phyloP scores from a whole-genome alignment of 1,284 basidiomycete species.

The Pseudozyma hubeiensis region DNA sequence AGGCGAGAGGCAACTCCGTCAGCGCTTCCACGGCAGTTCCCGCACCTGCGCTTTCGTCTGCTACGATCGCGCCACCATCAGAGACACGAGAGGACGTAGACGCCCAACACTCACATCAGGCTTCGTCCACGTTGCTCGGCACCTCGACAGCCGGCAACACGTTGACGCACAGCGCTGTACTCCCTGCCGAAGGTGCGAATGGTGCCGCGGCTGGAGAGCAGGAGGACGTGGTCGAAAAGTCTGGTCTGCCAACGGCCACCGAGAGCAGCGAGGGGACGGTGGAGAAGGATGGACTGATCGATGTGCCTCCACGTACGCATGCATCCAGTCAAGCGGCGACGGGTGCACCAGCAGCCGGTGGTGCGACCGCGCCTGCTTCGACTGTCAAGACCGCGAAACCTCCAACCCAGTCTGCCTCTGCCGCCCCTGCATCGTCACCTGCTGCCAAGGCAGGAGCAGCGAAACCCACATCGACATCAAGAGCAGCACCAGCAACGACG shows the following conservation, averaged over 20 bases:
- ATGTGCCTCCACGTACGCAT: conserved; percentile 27
- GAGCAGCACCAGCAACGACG: conserved; percentile 2
- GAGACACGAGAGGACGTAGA: neutral
- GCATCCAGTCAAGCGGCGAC: neutral
- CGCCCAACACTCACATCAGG: conserved; percentile 32
- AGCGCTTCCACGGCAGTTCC: neutral
- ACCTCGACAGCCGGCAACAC: conserved; percentile 32
- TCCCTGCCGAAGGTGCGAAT: neutral
- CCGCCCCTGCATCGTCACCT: conserved; percentile 1
- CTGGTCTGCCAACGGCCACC: conserved; percentile 2
- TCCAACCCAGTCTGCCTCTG: neutral
- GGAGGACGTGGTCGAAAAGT: neutral
- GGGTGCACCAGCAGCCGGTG: neutral
- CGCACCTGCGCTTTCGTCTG: conserved; percentile 8
- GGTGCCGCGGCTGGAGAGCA: neutral
- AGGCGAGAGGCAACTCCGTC: conserved; percentile 22
- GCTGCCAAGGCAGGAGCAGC: conserved; percentile 3
- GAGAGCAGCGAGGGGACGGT: conserved; percentile 40
- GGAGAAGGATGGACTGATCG: conserved; percentile 39
- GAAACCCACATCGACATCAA: conserved; percentile 14
- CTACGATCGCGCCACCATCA: neutral
- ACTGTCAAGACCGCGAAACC: conserved; percentile 1
- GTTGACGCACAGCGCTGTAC: conserved; percentile 8
- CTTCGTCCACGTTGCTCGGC: conserved; percentile 36
- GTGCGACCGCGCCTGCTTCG: neutral